Base-by-base conservation (phyloP, 768 basidiomycete species). In the Serendipita vermifera region DNA sequence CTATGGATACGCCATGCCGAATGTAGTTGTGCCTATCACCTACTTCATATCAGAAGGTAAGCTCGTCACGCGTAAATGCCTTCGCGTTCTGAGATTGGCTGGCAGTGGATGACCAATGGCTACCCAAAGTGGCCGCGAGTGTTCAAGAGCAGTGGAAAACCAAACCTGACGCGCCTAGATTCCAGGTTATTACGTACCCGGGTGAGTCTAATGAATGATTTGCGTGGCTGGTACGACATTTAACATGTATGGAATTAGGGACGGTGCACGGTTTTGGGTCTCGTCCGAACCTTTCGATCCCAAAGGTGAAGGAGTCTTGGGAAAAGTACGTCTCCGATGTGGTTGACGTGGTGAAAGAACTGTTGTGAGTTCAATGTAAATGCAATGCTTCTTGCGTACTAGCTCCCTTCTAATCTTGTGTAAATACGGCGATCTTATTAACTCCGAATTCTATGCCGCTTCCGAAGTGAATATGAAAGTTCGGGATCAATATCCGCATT, bases 31-130 rank as follows among this genome's bases (percentile, higher is more conserved):
- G 11, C 41, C 41, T 11, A 43, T 51, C 9, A 9, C 20, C 4
- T 51, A 26, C 46, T 51, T 51, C 22, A 26, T 51, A 5, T 29
- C 46, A 51, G 46, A 51, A 51, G 46, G 46, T 51, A 22, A 7
- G n/a, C 7, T n/a, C n/a, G n/a, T n/a, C n/a, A n/a, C n/a, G n/a
- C n/a, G n/a, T n/a, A 9, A 9, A 9, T 26, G n/a, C 22, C 46
- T 51, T 29, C 24, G 24, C 11, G 15, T 22, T 43, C 41, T 41
- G 39, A 41, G 17, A 41, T 41, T n/a, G 15, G 7, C 39, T 17
- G 6, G n/a, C 22, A 51, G 46, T 26, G 6, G 46, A 51, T 51
- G 15, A 7, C 29, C 20, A 20, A 14, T 51, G 46, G 46, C 22
- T 26, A 20, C n/a, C 20, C 9, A 29, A 14, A 4, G 6, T 26